A percentile compares a stretch with the other conserved stretches of the same genome.
Conservation (phyloP, 768 basidiomycete genomes). For the Mycena kentingensis region DNA sequence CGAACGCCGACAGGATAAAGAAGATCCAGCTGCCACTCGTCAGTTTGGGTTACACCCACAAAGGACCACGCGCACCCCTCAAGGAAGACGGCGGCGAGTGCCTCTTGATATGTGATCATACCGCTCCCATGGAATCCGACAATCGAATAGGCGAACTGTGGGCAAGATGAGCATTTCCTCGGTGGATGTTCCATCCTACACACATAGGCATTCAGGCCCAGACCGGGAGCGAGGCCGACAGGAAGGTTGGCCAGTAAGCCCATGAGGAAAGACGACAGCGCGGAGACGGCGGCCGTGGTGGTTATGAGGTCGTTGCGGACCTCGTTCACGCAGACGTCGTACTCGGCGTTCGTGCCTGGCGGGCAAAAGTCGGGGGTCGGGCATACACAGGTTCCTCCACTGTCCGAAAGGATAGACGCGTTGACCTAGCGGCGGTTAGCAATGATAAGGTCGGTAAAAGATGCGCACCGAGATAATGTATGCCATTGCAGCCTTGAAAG, state of each 20-base stretch:
- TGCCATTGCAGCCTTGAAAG: constrained; percentile 52
- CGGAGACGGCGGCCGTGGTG: constrained; percentile 60
- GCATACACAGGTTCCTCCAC: constrained; percentile 84
- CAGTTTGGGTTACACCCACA: background rate
- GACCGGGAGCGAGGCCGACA: constrained; percentile 84
- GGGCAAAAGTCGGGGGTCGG: constrained; percentile 45
- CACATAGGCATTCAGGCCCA: constrained; percentile 83
- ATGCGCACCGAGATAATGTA: constrained; percentile 56
- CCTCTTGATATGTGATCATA: constrained; percentile 74
- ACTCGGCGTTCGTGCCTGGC: constrained; percentile 33
- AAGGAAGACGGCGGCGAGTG: constrained; percentile 82
- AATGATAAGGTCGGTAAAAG: too few species aligned
- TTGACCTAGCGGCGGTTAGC: too few species aligned
- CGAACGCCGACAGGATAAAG: constrained; percentile 74
- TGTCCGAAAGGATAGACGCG: constrained; percentile 71
- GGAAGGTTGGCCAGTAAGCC: constrained; percentile 74
- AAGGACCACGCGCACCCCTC: constrained; percentile 62
- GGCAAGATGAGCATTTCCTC: constrained; percentile 33
- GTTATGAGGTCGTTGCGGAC: constrained; percentile 57
- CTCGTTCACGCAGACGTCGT: constrained; percentile 41
- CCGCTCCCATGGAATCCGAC: constrained; percentile 83
- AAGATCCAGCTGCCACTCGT: constrained; percentile 69
- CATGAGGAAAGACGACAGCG: constrained; percentile 55
- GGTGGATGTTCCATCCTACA: constrained; percentile 28
- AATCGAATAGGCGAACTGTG: constrained; percentile 82